Base-by-base conservation (phyloP, 768 basidiomycete species). In the Artomyces pyxidatus region DNA sequence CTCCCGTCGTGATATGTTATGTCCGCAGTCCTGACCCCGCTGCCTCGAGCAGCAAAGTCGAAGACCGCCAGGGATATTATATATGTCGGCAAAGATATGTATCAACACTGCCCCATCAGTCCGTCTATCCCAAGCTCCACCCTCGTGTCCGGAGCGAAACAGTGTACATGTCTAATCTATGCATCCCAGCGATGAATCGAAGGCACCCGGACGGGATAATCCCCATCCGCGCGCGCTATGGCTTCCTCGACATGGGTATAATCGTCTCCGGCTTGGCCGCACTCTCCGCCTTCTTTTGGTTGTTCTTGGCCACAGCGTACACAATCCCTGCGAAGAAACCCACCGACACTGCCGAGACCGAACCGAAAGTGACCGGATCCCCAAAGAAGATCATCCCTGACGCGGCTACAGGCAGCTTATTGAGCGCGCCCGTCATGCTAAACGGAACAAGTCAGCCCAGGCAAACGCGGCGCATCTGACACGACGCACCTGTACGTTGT, bases 351-450 rank as follows among this genome's bases (percentile, higher is more conserved):
- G 93, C 92, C 10, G 87, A 85, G 42, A 97, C 85, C 16, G 90
- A 94, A 38, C 93, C 88, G 44, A 84, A 62, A 7, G 90, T 96
- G 39, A 90, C 84, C 22, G 82, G 68, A 65, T 99, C 94, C 37
- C 91, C 92, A 63, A 96, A 96, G 70, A 96, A 96, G 52, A 99
- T 66, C 85, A 99, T 90, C 21, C 96, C 96, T n/a, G 93, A 96
- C 12, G 92, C 94, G 6, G 96, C 96, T 42, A 99, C 92, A 30
- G 96, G 96, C 17, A 99, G 75, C 71, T 98, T 98, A 71, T 98
- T 98, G 58, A 98, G 67, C 0, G 94, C 94, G 10, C 94, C 94
- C 48, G 96, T 92, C 94, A 98, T 98, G 57, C 87, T 91, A 55
- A 8, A 40, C 21, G 23, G 35, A 56, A 12, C 26, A 48, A 22